Conservation (phyloP, 2,329 filamentous ascomycete species). For the Xylaria sp. region DNA sequence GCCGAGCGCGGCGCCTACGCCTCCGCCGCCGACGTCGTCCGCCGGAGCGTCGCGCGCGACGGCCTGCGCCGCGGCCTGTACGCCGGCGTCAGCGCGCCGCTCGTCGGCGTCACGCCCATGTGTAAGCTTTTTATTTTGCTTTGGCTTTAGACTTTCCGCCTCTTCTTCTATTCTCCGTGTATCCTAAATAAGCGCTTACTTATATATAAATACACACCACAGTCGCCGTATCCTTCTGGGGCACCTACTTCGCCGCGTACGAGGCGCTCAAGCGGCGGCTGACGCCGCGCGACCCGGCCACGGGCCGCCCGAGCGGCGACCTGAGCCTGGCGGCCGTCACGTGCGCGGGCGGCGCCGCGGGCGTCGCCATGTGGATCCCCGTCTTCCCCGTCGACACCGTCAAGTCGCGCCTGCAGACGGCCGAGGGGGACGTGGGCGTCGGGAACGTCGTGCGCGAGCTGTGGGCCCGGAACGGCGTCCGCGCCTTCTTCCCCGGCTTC, state of each 20-base stretch:
- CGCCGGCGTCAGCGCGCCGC: slow-evolving; percentile 92
- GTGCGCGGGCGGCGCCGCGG: slow-evolving; percentile 84
- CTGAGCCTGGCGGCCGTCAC: slow-evolving; percentile 83
- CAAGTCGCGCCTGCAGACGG: slow-evolving; percentile 91
- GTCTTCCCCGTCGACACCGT: slow-evolving; percentile 98
- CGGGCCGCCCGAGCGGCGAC: slow-evolving; percentile 73
- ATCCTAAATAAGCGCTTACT: too few species aligned
- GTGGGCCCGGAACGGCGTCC: slow-evolving; percentile 80
- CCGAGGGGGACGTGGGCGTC: slow-evolving; percentile 81
- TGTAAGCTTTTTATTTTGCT: slow-evolving; percentile 66
- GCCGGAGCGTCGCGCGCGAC: slow-evolving; percentile 84
- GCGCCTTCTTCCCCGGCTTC: slow-evolving; percentile 96
- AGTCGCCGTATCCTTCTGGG: slow-evolving; percentile 77
- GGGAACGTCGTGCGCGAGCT: slow-evolving; percentile 78
- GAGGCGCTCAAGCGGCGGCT: slow-evolving; percentile 89
- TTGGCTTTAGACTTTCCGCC: background rate
- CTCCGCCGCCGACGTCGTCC: slow-evolving; percentile 87
- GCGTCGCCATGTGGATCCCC: slow-evolving; percentile 98
- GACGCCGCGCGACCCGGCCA: slow-evolving; percentile 77
- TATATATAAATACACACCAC: too few species aligned
- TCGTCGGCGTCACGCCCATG: slow-evolving; percentile 98
- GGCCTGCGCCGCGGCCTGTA: slow-evolving; percentile 82
- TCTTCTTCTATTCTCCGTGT: background rate
- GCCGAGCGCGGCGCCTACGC: slow-evolving; percentile 92
- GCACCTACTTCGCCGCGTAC: slow-evolving; percentile 96